These are phyloP conservation scores for Botrytis squamosa DNA, from an alignment of 2,329 filamentous ascomycete species.

Conservation along the genomic window DNA sequence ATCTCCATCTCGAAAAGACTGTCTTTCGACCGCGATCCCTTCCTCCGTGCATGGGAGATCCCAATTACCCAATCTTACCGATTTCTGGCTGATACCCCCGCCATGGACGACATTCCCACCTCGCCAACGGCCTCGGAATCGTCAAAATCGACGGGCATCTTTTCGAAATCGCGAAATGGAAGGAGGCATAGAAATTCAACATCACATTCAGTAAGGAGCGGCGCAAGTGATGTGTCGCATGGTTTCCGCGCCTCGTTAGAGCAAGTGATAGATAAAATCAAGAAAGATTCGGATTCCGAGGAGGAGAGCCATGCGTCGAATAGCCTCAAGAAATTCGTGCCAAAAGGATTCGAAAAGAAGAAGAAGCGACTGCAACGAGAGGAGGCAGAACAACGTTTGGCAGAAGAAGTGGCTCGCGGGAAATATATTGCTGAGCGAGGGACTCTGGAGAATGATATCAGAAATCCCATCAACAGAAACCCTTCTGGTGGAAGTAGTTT, in stretches of 20 bases:
- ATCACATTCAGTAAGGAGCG: conserved; percentile 35
- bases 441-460: conserved; percentile 35
- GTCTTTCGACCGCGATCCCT: not conserved
- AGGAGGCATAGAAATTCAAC: conserved; percentile 31
- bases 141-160: conserved; percentile 30
- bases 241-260: conserved; percentile 32
- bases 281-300: conserved; percentile 29
- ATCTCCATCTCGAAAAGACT: not conserved
- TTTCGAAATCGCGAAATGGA: conserved; percentile 33
- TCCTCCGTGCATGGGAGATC: not conserved
- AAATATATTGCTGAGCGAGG: conserved; percentile 38
- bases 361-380: conserved; percentile 49
- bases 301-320: conserved; percentile 33
- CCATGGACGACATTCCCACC: conserved; percentile 15
- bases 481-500: conserved; percentile 31
- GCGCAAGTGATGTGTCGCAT: conserved; percentile 28
- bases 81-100: conserved; percentile 2
- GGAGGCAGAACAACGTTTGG: conserved; percentile 44
- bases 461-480: conserved; percentile 16
- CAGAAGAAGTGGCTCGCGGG: conserved; percentile 40
- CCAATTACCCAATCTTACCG: not conserved
- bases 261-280: conserved; percentile 33
- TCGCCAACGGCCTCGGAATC: conserved; percentile 27
- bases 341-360: conserved; percentile 51
- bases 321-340: conserved; percentile 52